Percentiles rank a stretch among this genome's conserved stretches.
Conservation (phyloP, 2,329 filamentous ascomycete species). For the Periconia sp. region DNA sequence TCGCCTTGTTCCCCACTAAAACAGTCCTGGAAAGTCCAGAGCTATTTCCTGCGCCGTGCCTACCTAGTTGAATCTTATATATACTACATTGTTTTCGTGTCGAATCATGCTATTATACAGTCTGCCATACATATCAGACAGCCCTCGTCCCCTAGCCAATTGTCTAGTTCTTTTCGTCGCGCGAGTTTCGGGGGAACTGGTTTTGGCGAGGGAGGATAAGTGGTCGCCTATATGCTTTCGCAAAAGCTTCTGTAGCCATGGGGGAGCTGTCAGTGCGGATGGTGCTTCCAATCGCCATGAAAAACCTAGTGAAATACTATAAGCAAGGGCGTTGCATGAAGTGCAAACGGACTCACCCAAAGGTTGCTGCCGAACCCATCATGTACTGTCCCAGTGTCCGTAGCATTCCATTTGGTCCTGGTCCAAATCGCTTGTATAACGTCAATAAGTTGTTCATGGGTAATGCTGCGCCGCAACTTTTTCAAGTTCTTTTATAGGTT, state of each 20-base stretch:
- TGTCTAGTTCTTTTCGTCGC: slow-evolving; percentile 32
- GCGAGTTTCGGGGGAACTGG: slow-evolving; percentile 26
- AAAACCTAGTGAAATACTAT: neutral
- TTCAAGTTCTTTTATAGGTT: neutral
- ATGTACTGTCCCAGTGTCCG: slow-evolving; percentile 95
- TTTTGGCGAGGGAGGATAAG: slow-evolving; percentile 61
- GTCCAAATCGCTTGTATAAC: slow-evolving; percentile 67
- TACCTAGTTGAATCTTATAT: neutral
- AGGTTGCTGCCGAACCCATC: slow-evolving; percentile 90
- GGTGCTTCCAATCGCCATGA: slow-evolving; percentile 58
- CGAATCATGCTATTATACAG: slow-evolving; percentile 3
- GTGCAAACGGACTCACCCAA: slow-evolving; percentile 66
- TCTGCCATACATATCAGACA: neutral
- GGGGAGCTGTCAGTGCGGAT: slow-evolving; percentile 89
- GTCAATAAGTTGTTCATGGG: neutral
- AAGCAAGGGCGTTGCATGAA: neutral
- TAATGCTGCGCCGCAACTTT: neutral
- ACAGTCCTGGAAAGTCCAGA: too few species aligned
- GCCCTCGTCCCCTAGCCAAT: neutral
- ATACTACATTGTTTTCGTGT: slow-evolving; percentile 1
- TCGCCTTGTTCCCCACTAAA: too few species aligned
- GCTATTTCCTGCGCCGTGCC: too few species aligned
- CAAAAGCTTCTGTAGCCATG: slow-evolving; percentile 73
- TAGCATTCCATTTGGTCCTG: slow-evolving; percentile 90
- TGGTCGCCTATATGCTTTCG: slow-evolving; percentile 68